Evolutionary conservation across 140 eudicot species (phyloP), one percentile per base, ranked within the genome.

Genomic region (Stevia rebaudiana): DNA sequence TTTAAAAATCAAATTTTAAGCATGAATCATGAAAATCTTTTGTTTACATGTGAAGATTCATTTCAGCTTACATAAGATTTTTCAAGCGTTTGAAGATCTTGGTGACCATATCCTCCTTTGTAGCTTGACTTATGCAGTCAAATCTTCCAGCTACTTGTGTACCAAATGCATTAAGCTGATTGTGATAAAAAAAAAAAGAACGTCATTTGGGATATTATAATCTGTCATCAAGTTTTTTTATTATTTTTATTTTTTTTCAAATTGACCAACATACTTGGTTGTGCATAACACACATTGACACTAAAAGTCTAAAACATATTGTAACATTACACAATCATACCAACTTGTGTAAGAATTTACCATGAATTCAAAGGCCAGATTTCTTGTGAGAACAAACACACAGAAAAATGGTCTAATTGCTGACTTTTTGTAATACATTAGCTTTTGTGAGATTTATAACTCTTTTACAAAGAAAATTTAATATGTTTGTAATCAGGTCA

Each of bases 21-120:
- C 65, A 58, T 66, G 52, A 47, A n/a, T 23, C 24, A 56, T n/a
- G 56, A 39, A 69, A 9, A 21, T 13, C 40, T 65, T 24, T 7
- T 44, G n/a, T 9, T 52, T 65, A 39, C 39, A 61, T 17, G 40
- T 58, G 25, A 67, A 33, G 28, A 37, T 37, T 55, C 11, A 52
- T 46, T 49, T 49, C 47, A 73, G 76, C 94, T 67, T 85, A 88
- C 96, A 88, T 72, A 68, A 88, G 95, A 56, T 88, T 81, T 67
- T 85, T 88, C 84, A 88, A 72, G 69, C 96, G 95, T 68, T 82
- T 88, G 37, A 76, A 67, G 56, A 85, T 79, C 80, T 88, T 88
- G 68, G 44, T 55, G 54, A 68, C 56, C 41, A 74, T 88, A 13
- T 88, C 96, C 70, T 82, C 87, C 78, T 76, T 83, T 21, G 89